These are phyloP conservation scores for Adansonia rubrostipa DNA, from an alignment of 441 rosid species.

Conservation along the genomic window DNA sequence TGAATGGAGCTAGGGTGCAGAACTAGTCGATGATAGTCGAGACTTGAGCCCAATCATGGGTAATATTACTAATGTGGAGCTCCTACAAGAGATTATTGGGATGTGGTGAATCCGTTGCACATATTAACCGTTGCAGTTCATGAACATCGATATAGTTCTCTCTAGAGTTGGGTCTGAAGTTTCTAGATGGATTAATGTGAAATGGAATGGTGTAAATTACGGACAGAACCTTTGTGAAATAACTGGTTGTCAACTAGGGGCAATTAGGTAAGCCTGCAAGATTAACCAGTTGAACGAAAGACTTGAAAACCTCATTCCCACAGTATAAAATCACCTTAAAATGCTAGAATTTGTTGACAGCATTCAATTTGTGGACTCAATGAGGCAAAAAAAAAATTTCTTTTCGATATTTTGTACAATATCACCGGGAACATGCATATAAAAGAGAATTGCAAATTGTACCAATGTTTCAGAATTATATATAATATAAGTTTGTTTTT, in stretches of 20 bases:
- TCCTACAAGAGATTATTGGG: neutral
- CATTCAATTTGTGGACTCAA: neutral
- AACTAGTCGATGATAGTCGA: neutral
- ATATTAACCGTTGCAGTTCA: neutral
- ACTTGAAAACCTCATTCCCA: neutral
- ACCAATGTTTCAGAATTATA: neutral
- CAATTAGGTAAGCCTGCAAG: neutral
- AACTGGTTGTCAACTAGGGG: neutral
- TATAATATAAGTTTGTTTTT: neutral
- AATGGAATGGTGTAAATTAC: neutral
- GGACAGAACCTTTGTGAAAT: neutral
- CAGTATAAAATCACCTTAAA: neutral
- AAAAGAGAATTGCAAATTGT: neutral
- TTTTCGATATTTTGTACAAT: neutral
- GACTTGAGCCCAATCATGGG: neutral
- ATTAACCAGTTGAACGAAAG: neutral
- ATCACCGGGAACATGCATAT: neutral
- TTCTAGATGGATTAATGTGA: neutral
- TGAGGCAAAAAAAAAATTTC: neutral
- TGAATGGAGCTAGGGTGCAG: neutral
- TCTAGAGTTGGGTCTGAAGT: slow-evolving; percentile 8
- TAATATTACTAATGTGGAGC: neutral
- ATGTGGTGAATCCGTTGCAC: neutral
- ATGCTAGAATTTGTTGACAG: neutral
- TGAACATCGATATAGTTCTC: neutral